phyloP scores from a whole-genome alignment of 108 stramenopile species.

The Nitzschia sp. region DNA sequence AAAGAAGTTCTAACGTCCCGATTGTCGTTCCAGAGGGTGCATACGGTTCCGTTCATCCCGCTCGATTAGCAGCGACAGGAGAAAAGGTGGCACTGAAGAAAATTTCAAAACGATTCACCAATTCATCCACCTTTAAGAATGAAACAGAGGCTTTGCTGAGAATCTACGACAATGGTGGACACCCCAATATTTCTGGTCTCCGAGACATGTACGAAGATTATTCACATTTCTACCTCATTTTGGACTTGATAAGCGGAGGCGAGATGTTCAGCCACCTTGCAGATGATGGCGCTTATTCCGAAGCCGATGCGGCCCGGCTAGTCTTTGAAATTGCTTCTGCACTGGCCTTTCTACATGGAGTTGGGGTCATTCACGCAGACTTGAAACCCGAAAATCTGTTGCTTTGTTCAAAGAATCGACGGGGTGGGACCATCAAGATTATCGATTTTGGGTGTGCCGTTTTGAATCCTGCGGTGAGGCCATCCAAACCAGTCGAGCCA shows the following conservation, averaged over 20 bases:
- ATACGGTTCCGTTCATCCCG: conserved; percentile 79
- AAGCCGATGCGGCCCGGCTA: conserved; percentile 72
- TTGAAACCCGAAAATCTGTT: conserved; percentile 86
- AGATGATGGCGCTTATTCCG: conserved; percentile 74
- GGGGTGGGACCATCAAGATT: conserved; percentile 72
- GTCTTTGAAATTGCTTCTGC: conserved; percentile 75
- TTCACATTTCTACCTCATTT: conserved; percentile 73
- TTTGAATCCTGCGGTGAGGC: conserved; percentile 3
- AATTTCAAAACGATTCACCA: conserved; percentile 80
- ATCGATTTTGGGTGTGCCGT: conserved; percentile 91
- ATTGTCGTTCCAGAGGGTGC: conserved; percentile 60
- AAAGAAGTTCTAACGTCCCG: too few relatives aligned
- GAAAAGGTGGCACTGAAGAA: conserved; percentile 85
- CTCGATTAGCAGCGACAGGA: conserved; percentile 56
- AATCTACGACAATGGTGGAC: conserved; percentile 74
- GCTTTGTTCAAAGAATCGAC: conserved; percentile 55
- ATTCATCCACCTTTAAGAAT: conserved; percentile 60
- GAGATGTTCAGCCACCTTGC: conserved; percentile 85
- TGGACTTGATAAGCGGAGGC: conserved; percentile 75
- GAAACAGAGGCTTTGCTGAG: conserved; percentile 81
- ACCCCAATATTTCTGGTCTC: conserved; percentile 67
- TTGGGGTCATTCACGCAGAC: conserved; percentile 74
- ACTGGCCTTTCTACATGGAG: conserved; percentile 73
- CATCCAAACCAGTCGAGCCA: not conserved
- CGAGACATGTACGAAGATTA: conserved; percentile 44